Evolutionary conservation across 345 rosid genomes (phyloP).

Genomic region (Leavenworthia alabamica): DNA sequence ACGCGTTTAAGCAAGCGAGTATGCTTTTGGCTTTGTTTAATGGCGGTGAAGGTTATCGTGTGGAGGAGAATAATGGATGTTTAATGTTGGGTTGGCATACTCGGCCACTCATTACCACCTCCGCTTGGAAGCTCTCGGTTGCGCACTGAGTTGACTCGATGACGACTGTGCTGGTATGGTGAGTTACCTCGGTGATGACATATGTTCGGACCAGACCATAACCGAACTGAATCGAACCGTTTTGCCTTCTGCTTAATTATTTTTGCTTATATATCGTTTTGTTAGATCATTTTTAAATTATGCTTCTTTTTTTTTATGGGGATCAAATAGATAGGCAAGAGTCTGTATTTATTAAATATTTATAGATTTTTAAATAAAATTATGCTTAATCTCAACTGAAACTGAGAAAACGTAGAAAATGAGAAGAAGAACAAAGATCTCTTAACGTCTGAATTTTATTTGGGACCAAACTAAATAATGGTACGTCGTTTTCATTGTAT

Average conservation of each 20-base stretch:
- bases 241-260: slow-evolving; percentile 2
- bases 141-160: slow-evolving; percentile 30
- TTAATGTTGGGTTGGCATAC: slow-evolving; percentile 88
- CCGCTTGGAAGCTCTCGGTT: slow-evolving; percentile 60
- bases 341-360: slow-evolving; percentile 11
- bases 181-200: slow-evolving; percentile 29
- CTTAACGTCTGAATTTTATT: slow-evolving; percentile 8
- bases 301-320: slow-evolving; percentile 7
- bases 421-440: no score
- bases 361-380: not conserved
- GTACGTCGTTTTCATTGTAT: slow-evolving; percentile 9
- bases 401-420: no score
- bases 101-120: slow-evolving; percentile 72
- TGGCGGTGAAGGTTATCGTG: slow-evolving; percentile 79
- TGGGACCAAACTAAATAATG: slow-evolving; percentile 25
- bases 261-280: slow-evolving; percentile 19
- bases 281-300: slow-evolving; percentile 9
- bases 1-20: slow-evolving; percentile 85
- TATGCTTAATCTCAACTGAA: not conserved
- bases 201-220: slow-evolving; percentile 26
- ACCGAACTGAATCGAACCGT: slow-evolving; percentile 32
- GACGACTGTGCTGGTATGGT: not conserved
- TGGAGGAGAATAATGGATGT: slow-evolving; percentile 78
- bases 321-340: slow-evolving; percentile 1
- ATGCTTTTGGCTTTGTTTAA: slow-evolving; percentile 59